These are phyloP conservation scores for Colletotrichum cordylinicola DNA, from an alignment of 2,329 filamentous ascomycete genomes.

Conservation along the genomic window DNA sequence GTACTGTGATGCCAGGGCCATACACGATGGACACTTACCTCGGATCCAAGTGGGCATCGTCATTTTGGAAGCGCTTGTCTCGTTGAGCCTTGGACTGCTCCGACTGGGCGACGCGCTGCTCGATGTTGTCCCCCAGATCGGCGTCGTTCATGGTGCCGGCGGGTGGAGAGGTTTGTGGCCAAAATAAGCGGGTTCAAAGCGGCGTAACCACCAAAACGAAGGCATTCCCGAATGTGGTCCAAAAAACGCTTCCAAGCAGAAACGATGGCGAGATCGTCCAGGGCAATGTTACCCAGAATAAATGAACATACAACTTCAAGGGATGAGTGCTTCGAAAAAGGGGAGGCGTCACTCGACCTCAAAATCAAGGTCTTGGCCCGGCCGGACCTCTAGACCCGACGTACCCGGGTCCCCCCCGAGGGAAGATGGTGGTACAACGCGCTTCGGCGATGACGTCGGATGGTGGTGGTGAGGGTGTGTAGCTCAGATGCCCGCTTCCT, in stretches of 20 bases:
- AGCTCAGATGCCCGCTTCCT: background rate
- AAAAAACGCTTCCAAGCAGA: background rate
- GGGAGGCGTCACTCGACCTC: background rate
- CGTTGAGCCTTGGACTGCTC: constrained; percentile 28
- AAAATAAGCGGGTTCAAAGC: background rate
- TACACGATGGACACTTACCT: constrained; percentile 36
- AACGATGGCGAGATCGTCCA: background rate
- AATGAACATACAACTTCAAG: background rate
- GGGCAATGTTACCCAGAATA: background rate
- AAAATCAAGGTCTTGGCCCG: background rate
- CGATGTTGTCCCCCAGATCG: constrained; percentile 41
- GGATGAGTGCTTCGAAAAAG: background rate
- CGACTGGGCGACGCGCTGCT: constrained; percentile 34
- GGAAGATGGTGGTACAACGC: background rate
- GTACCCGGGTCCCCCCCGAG: background rate
- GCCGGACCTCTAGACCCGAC: background rate
- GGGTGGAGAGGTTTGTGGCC: background rate
- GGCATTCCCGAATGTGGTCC: constrained; percentile 6
- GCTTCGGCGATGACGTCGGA: constrained; percentile 17
- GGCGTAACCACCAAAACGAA: background rate
- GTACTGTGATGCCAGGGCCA: background rate
- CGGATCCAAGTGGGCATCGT: constrained; percentile 48
- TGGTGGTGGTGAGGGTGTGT: constrained; percentile 11
- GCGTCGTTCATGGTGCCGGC: constrained; percentile 46
- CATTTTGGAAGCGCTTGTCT: constrained; percentile 37